A percentile compares a stretch with the other conserved stretches of the same genome.
Conservation (phyloP, 2,329 filamentous ascomycete genomes). For the Ambrosiella cleistominuta region DNA sequence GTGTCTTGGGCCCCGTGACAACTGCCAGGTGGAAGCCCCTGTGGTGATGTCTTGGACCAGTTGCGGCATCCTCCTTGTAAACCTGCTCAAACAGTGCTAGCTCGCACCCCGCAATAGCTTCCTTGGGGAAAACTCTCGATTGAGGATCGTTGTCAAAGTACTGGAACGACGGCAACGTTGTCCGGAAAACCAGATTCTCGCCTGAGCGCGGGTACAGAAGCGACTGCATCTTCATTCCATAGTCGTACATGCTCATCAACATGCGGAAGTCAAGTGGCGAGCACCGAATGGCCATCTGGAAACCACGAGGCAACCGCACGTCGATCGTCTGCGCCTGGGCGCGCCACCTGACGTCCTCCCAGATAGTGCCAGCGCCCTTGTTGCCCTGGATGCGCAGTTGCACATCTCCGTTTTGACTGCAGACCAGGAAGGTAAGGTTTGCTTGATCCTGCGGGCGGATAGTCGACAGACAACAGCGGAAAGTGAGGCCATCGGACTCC, state of each 20-base stretch:
- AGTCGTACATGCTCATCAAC: constrained; percentile 71
- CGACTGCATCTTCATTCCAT: constrained; percentile 57
- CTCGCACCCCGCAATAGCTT: constrained; percentile 53
- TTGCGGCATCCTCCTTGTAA: constrained; percentile 50
- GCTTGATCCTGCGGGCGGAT: constrained; percentile 52
- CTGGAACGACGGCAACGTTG: constrained; percentile 55
- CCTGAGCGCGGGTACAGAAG: constrained; percentile 51
- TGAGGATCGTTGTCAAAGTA: constrained; percentile 61
- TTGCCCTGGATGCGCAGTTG: constrained; percentile 57
- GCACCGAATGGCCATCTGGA: constrained; percentile 53
- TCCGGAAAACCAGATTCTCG: constrained; percentile 53
- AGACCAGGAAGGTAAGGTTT: constrained; percentile 53
- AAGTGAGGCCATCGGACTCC: constrained; percentile 47
- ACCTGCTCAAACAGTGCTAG: constrained; percentile 59
- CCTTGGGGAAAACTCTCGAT: constrained; percentile 55
- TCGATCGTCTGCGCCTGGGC: constrained; percentile 47
- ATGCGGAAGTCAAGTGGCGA: constrained; percentile 60
- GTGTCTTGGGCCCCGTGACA: constrained; percentile 58
- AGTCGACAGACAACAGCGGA: constrained; percentile 62
- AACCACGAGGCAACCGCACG: constrained; percentile 57
- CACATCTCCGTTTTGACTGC: constrained; percentile 63
- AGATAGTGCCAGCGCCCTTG: constrained; percentile 50
- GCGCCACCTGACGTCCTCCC: constrained; percentile 72
- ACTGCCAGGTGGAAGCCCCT: constrained; percentile 64
- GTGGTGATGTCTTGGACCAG: constrained; percentile 55